phyloP scores from a whole-genome alignment of 495 filamentous ascomycete species.

The Monascus purpureus region DNA sequence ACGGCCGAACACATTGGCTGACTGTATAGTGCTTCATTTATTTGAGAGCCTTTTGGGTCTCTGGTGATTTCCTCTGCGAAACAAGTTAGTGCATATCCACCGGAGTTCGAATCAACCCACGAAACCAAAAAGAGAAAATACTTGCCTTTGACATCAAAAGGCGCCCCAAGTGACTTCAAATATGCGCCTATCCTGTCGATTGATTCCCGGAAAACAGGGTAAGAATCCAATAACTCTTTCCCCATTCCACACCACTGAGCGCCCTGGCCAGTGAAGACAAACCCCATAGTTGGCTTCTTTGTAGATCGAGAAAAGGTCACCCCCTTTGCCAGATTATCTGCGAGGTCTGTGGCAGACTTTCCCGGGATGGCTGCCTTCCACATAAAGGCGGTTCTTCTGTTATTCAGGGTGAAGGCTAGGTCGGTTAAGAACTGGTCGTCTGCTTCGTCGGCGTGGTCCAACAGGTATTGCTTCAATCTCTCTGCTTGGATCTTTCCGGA shows the following conservation, averaged over 20 bases:
- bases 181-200: constrained; percentile 8
- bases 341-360: constrained; percentile 2
- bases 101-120: too few relatives aligned
- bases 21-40: background rate
- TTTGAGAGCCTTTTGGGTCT: background rate
- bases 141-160: background rate
- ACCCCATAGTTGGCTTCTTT: background rate
- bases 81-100: background rate
- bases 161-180: constrained; percentile 5
- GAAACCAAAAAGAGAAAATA: background rate
- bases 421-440: constrained; percentile 7
- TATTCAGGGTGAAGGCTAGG: constrained; percentile 17
- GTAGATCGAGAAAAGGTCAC: background rate
- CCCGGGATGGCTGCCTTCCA: constrained; percentile 11
- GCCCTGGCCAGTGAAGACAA: constrained; percentile 33
- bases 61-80: background rate
- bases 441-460: background rate
- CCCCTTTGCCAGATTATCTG: constrained; percentile 1
- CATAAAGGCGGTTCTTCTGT: constrained; percentile 10
- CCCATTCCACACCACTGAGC: constrained; percentile 32
- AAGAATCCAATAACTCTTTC: constrained; percentile 16
- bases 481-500: constrained; percentile 3
- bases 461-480: constrained; percentile 5
- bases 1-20: constrained; percentile 15
- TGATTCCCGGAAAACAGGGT: constrained; percentile 18